Conservation (phyloP, 2,329 filamentous ascomycete species). For the Exophiala viscosa region DNA sequence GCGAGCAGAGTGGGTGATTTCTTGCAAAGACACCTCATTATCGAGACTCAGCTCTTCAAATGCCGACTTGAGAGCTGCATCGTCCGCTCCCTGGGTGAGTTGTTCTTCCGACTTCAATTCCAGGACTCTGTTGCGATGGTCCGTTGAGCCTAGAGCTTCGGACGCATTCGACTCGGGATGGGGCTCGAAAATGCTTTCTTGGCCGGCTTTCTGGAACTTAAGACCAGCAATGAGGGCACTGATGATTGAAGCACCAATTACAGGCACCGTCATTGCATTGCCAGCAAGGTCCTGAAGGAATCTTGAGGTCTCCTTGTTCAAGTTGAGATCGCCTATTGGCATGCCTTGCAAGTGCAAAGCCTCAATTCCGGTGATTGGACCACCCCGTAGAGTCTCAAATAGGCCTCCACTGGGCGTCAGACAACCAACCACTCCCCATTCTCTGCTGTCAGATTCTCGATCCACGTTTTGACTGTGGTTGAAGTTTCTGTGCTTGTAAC, state of each 20-base stretch:
- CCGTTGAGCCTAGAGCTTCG: too few relatives aligned
- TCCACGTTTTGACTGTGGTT: constrained; percentile 74
- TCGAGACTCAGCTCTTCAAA: neutral
- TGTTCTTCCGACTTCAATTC: too few relatives aligned
- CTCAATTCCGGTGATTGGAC: constrained; percentile 61
- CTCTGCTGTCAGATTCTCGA: constrained; percentile 47
- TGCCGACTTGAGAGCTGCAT: too few relatives aligned
- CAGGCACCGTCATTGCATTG: constrained; percentile 75
- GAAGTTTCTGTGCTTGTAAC: constrained; percentile 52
- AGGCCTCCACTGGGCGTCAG: constrained; percentile 64
- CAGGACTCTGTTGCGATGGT: too few relatives aligned
- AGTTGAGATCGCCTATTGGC: constrained; percentile 57
- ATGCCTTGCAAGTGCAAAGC: constrained; percentile 65
- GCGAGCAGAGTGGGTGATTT: constrained; percentile 1
- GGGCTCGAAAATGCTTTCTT: constrained; percentile 5
- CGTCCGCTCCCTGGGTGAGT: too few relatives aligned
- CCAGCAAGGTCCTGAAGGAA: constrained; percentile 69
- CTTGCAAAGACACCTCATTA: neutral
- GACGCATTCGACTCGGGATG: too few relatives aligned
- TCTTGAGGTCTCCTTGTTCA: constrained; percentile 60
- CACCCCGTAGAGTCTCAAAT: constrained; percentile 58
- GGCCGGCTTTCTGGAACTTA: constrained; percentile 2
- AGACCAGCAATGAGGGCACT: constrained; percentile 51
- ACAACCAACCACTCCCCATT: constrained; percentile 61
- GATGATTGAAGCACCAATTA: constrained; percentile 62